A percentile compares a stretch with the other conserved stretches of the same genome.
Evolutionary conservation across 2,329 filamentous ascomycete species (phyloP).

Genomic region (Aspergillus floridensis): DNA sequence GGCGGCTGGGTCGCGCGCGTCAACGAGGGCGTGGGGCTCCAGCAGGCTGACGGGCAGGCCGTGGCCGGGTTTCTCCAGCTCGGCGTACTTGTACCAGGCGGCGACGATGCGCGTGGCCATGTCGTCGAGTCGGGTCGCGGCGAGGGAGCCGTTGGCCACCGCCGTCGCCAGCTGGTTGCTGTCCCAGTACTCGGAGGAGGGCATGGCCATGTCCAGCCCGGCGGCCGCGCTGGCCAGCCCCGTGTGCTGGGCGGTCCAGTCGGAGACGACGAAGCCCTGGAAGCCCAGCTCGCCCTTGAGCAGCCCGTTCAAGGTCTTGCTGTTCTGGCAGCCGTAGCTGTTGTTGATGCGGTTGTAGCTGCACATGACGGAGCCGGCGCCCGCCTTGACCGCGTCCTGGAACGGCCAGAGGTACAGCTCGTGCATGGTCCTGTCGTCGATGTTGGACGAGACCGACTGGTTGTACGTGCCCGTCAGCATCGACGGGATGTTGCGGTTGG

Average conservation of each 20-base stretch:
- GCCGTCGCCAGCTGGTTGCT: slow-evolving; percentile 6
- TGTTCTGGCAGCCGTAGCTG: slow-evolving; percentile 5
- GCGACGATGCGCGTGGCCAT: slow-evolving; percentile 15
- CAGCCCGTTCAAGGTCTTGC: slow-evolving; percentile 52
- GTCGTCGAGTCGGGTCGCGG: slow-evolving; percentile 9
- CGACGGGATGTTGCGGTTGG: slow-evolving; percentile 22
- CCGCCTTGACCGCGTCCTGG: slow-evolving; percentile 58
- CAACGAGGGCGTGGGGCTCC: slow-evolving; percentile 46
- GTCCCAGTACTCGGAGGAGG: slow-evolving; percentile 6
- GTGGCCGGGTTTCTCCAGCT: slow-evolving; percentile 34
- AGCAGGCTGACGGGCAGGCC: slow-evolving; percentile 38
- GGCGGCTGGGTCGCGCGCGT: slow-evolving; percentile 49
- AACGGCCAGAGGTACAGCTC: slow-evolving; percentile 68
- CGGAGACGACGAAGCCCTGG: slow-evolving; percentile 75
- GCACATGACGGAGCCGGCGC: slow-evolving; percentile 62
- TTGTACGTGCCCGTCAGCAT: slow-evolving; percentile 35
- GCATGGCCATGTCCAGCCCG: slow-evolving; percentile 61
- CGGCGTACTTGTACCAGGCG: slow-evolving; percentile 11
- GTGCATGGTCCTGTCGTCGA: slow-evolving; percentile 64
- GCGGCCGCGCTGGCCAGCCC: slow-evolving; percentile 66
- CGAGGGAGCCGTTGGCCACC: slow-evolving; percentile 11
- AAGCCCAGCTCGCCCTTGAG: slow-evolving; percentile 78
- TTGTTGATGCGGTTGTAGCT: slow-evolving; percentile 60
- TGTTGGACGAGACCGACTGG: slow-evolving; percentile 57
- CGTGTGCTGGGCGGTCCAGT: slow-evolving; percentile 73